These are phyloP conservation scores for Bryum argenteum DNA, from an alignment of 225 moss, liverwort and hornwort genomes.

Conservation along the genomic window DNA sequence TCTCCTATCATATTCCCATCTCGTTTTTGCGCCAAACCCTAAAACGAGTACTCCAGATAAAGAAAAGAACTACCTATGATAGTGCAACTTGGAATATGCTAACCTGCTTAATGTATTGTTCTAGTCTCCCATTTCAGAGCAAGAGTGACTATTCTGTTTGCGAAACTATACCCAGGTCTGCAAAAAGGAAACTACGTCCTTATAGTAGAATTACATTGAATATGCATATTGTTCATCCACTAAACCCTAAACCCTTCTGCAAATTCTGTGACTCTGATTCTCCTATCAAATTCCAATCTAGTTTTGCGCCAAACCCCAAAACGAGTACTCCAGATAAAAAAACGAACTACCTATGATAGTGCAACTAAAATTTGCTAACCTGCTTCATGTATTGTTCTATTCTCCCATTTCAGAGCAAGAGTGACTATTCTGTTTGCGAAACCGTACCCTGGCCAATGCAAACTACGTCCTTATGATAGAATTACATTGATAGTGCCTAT, in stretches of 20 bases:
- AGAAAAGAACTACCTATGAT: not conserved
- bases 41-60: constrained; percentile 1
- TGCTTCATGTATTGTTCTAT: not conserved
- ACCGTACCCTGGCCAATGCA: too few species aligned
- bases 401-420: not conserved
- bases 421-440: too few species aligned
- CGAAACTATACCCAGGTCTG: too few species aligned
- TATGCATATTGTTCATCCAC: too few species aligned
- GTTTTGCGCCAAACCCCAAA: constrained; percentile 4
- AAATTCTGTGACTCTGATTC: too few species aligned
- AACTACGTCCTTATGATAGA: too few species aligned
- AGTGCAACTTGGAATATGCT: not conserved
- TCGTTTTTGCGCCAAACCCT: not conserved
- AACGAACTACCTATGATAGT: not conserved
- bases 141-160: too few species aligned
- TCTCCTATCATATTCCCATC: not conserved
- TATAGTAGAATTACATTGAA: too few species aligned
- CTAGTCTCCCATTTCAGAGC: not conserved
- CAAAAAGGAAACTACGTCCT: too few species aligned
- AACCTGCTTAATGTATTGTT: not conserved
- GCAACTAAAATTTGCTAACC: not conserved
- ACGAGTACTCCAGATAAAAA: not conserved
- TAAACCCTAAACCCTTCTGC: too few species aligned
- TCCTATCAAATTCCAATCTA: too few species aligned
- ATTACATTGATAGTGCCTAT: too few species aligned